Evolutionary conservation across 352 stramenopile species (phyloP).

Genomic region (Pythium insidiosum): DNA sequence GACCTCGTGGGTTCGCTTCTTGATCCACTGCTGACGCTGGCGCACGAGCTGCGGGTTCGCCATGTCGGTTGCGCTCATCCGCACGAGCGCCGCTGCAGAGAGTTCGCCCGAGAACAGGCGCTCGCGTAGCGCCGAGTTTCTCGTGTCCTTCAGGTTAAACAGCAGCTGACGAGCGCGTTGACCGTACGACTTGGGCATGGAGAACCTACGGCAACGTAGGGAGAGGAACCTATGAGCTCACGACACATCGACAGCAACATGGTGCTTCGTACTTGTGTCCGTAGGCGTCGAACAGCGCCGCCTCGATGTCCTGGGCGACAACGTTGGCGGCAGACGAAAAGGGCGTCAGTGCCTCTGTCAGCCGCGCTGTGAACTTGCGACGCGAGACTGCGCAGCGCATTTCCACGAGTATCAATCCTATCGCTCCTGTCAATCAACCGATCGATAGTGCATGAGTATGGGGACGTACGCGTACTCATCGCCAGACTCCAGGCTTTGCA

Average conservation of each 20-base stretch:
- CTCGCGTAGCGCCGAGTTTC: slow-evolving; percentile 56
- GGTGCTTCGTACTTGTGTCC: slow-evolving; percentile 31
- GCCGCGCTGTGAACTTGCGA: slow-evolving; percentile 43
- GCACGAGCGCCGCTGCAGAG: slow-evolving; percentile 39
- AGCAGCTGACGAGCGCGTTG: slow-evolving; percentile 74
- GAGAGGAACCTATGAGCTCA: not conserved
- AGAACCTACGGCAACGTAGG: slow-evolving; percentile 37
- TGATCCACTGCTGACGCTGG: slow-evolving; percentile 80
- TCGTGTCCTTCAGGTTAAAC: slow-evolving; percentile 78
- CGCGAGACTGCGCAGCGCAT: slow-evolving; percentile 49
- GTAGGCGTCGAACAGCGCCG: slow-evolving; percentile 44
- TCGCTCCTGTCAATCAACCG: too few relatives aligned
- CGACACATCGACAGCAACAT: not conserved
- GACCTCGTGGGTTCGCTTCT: slow-evolving; percentile 77
- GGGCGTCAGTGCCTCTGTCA: slow-evolving; percentile 42
- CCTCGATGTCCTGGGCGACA: slow-evolving; percentile 50
- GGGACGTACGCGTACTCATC: slow-evolving; percentile 32
- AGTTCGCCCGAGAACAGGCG: slow-evolving; percentile 60
- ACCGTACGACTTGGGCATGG: slow-evolving; percentile 67
- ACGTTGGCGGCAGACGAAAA: slow-evolving; percentile 33
- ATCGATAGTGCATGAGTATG: too few relatives aligned
- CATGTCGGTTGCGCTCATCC: slow-evolving; percentile 76
- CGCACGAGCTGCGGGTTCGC: slow-evolving; percentile 79
- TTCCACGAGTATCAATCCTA: too few relatives aligned
- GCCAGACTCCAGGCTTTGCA: slow-evolving; percentile 80